Conservation (phyloP, 2,329 filamentous ascomycete species). For the Aspergillus flavus region DNA sequence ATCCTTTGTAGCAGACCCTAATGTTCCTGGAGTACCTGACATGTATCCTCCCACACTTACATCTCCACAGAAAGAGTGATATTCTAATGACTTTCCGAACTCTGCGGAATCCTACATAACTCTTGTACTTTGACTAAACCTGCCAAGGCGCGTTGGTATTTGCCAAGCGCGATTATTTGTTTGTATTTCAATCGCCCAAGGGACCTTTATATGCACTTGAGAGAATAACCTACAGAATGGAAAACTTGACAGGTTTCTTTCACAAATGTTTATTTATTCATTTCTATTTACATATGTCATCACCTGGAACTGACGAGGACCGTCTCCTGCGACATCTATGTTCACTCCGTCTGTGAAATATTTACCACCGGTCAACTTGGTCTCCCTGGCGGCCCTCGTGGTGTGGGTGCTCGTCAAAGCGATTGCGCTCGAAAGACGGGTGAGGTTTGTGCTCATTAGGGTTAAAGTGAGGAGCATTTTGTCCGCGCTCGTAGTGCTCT, state of each 20-base stretch:
- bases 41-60: too few species aligned
- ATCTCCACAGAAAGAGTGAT: too few species aligned
- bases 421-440: too few species aligned
- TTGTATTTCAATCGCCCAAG: background rate
- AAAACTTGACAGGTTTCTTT: background rate
- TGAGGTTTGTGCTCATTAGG: constrained; percentile 37
- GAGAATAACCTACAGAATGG: background rate
- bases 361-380: constrained; percentile 24
- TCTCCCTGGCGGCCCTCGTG: too few species aligned
- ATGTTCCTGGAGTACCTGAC: too few species aligned
- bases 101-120: constrained; percentile 24
- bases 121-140: background rate
- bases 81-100: constrained; percentile 8
- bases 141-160: constrained; percentile 3
- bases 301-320: background rate
- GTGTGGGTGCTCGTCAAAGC: too few species aligned
- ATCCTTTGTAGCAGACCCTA: background rate
- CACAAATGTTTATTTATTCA: constrained; percentile 1
- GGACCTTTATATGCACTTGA: background rate
- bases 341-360: background rate
- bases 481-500: constrained; percentile 57
- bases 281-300: constrained; percentile 10
- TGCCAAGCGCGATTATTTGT: constrained; percentile 5
- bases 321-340: background rate
- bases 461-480: constrained; percentile 55